These are phyloP conservation scores for Tremella fuciformis DNA, from an alignment of 768 basidiomycete genomes.

Conservation along the genomic window DNA sequence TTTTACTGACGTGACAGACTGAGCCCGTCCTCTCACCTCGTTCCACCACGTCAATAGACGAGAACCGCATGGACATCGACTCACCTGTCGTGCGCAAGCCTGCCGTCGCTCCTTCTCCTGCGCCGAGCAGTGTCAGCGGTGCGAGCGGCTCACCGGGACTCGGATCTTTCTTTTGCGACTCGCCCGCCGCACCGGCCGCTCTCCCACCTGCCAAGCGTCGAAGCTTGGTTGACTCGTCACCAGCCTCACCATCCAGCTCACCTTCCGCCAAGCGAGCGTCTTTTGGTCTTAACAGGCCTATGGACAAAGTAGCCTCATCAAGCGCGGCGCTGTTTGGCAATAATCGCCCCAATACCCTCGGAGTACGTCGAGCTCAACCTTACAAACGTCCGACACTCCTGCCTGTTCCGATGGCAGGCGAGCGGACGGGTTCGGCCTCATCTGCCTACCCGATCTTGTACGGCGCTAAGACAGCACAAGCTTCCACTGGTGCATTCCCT, in stretches of 20 bases:
- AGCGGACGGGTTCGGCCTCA: conserved; percentile 25
- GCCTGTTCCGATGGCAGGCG: conserved; percentile 19
- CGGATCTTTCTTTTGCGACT: conserved; percentile 49
- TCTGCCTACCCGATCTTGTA: conserved; percentile 45
- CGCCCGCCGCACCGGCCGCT: conserved; percentile 35
- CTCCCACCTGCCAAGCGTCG: conserved; percentile 30
- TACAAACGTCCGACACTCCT: conserved; percentile 46
- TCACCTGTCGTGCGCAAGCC: conserved; percentile 30
- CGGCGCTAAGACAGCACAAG: conserved; percentile 17
- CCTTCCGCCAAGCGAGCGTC: conserved; percentile 44
- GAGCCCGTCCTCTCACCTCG: conserved; percentile 28
- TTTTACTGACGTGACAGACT: conserved; percentile 22
- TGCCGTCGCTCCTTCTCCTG: conserved; percentile 21
- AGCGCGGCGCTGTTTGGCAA: conserved; percentile 38
- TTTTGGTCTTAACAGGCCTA: conserved; percentile 22
- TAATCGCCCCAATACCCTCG: conserved; percentile 24
- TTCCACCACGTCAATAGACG: conserved; percentile 10
- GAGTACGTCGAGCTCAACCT: conserved; percentile 29
- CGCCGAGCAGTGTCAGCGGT: conserved; percentile 22
- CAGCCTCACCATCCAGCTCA: conserved; percentile 44
- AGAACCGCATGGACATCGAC: conserved; percentile 42
- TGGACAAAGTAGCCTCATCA: conserved; percentile 42
- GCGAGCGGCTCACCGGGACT: conserved; percentile 38
- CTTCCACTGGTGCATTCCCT: conserved; percentile 27
- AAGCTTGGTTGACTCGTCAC: conserved; percentile 39